Evolutionary conservation across 2,329 filamentous ascomycete species (phyloP).

Genomic region (Aspergillus sp.): DNA sequence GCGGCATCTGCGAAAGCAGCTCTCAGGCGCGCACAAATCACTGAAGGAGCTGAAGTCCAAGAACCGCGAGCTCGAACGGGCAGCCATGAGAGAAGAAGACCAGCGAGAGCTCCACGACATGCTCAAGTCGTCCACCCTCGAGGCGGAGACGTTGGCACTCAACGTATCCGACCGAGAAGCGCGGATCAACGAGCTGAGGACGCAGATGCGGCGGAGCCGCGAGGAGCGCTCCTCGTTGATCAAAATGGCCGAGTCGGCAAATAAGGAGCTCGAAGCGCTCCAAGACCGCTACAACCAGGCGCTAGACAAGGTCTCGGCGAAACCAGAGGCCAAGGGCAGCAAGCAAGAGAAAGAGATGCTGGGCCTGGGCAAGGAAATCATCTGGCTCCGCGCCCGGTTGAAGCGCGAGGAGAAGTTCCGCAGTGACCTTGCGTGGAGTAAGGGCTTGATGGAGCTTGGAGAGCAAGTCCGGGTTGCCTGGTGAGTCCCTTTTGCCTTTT

Average conservation of each 20-base stretch:
- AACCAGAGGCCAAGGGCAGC: slow-evolving; percentile 33
- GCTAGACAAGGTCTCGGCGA: slow-evolving; percentile 37
- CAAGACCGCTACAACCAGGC: slow-evolving; percentile 57
- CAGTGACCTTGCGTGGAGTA: slow-evolving; percentile 72
- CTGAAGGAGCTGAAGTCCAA: slow-evolving; percentile 47
- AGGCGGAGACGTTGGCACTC: slow-evolving; percentile 59
- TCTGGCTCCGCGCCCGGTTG: slow-evolving; percentile 77
- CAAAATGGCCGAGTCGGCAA: slow-evolving; percentile 31
- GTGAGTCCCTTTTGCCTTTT: slow-evolving; percentile 48
- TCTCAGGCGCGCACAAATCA: slow-evolving; percentile 51
- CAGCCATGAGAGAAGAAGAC: slow-evolving; percentile 37
- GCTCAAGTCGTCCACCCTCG: slow-evolving; percentile 38
- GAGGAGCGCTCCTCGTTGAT: slow-evolving; percentile 36
- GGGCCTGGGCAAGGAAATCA: slow-evolving; percentile 79
- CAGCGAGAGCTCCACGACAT: slow-evolving; percentile 38
- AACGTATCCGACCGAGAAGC: slow-evolving; percentile 61
- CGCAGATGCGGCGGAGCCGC: slow-evolving; percentile 55
- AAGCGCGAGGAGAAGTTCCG: slow-evolving; percentile 72
- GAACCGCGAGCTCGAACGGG: slow-evolving; percentile 42
- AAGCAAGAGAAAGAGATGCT: slow-evolving; percentile 57
- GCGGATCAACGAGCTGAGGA: slow-evolving; percentile 46
- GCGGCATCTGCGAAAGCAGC: slow-evolving; percentile 50
- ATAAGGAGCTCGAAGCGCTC: slow-evolving; percentile 36
- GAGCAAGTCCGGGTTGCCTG: slow-evolving; percentile 57
- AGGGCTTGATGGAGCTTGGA: slow-evolving; percentile 76